phyloP scores from a whole-genome alignment of 176 grass and related monocot species.

The Cenchrus fungigraminus region DNA sequence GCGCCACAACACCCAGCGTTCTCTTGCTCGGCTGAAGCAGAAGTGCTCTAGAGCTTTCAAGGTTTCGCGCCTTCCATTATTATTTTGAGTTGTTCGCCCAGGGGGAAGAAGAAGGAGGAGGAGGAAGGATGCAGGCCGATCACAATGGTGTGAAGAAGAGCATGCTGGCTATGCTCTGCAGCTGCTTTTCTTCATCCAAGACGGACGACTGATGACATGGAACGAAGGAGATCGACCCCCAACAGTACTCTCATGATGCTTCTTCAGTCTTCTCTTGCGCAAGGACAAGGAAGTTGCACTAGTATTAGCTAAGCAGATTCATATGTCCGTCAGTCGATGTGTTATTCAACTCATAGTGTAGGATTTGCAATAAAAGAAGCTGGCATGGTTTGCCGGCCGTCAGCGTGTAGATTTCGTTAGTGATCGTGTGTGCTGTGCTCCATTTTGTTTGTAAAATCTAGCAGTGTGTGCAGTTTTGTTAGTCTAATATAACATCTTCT shows the following conservation, averaged over 20 bases:
- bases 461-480: too few species aligned
- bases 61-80: background rate
- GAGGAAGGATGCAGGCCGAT: background rate
- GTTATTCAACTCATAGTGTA: too few species aligned
- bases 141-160: conserved; percentile 43
- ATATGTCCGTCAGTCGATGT: background rate
- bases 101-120: too few species aligned
- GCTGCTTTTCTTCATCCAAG: conserved; percentile 37
- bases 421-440: background rate
- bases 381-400: background rate
- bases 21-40: background rate
- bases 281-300: background rate
- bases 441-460: background rate
- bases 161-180: conserved; percentile 32
- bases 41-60: background rate
- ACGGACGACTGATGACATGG: conserved; percentile 18
- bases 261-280: background rate
- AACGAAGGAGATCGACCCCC: background rate
- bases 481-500: too few species aligned
- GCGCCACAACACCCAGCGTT: background rate
- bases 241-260: background rate
- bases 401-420: background rate
- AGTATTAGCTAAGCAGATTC: background rate
- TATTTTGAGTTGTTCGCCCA: background rate
- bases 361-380: background rate